Base-by-base conservation (phyloP, 352 stramenopile genomes). In the Phytophthora hibernalis region DNA sequence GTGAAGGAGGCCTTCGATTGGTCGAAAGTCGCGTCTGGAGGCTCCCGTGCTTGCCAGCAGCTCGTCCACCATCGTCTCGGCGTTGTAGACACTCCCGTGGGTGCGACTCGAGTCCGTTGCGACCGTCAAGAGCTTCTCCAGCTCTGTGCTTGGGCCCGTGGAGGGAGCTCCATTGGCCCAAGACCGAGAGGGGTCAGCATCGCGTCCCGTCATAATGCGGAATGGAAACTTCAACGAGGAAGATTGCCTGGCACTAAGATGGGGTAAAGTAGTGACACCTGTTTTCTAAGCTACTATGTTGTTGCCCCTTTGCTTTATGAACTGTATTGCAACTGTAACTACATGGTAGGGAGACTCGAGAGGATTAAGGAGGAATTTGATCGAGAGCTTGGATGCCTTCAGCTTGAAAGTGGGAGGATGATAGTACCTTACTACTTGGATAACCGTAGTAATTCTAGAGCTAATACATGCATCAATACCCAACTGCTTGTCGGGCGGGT, bases 361-460 rank as follows among this genome's bases (percentile, higher is more conserved):
- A 18, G 59, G 59, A 40, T 54, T 67, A 40, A 67, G 26, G 16
- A 67, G 50, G n/a, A 67, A 67, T 15, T 47, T 12, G 6, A 67
- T 15, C 8, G 56, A 64, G 12, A 57, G 15, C 18, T 64, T 64
- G 18, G 42, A 53, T 3, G 21, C 12, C 16, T 42, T 6, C 35
- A 42, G 35, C 3, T 42, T 42, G 35, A 42, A 18, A 42, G 35
- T 42, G 35, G 35, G 35, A 16, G 13, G 16, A 6, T 24, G 1
- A 95, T 92, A 92, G 78, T 96, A 76, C 78, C 82, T 93, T 90
- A 90, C 83, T 95, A 96, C 84, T 88, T 95, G 87, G 87, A 96
- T 96, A 96, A 80, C 87, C 74, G 83, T 92, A 90, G 87, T 92
- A 96, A 96, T 92, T 96, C 75, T 93, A 93, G 87, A 95, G 85